Evolutionary conservation across 2,329 filamentous ascomycete genomes (phyloP), one percentile per base, ranked within the genome.

Genomic region (Atkinsonella texensis): DNA sequence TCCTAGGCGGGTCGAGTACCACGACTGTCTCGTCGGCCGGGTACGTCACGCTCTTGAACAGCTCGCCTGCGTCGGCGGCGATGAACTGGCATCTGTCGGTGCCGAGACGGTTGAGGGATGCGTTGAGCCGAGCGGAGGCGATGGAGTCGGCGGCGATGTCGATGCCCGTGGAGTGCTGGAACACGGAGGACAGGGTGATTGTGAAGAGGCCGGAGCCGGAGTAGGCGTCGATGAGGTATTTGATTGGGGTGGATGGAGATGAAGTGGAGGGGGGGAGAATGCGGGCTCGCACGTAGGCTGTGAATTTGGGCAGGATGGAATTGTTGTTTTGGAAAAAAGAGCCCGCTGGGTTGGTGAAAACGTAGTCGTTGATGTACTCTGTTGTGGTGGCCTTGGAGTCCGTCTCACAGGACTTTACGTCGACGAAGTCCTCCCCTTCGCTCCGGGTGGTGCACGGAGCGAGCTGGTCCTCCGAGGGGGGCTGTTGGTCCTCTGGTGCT

Each of bases 261-360:
- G 59, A 60, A 48, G 65, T 60, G 35, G 61, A 52, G 2, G 75
- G 70, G 0, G 82, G 83, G 2, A 90, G 74, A 62, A 91, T 86
- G 67, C 85, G 80, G 39, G 85, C 76, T 56, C 89, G 86, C 65
- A 97, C 87, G 72, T 94, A 95, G 58, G 81, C 77, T 13, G 89
- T 95, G 69, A 97, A 95, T 15, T 74, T 71, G 32, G 87, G 82
- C 23, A 98, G 83, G 69, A 98, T 97, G 51, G 89, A 94, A 74
- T 97, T 97, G 78, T 98, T 98, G 76, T 98, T 98, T 65, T 98
- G 93, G 79, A 98, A 98, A 74, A 98, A 98, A 49, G 88, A 83
- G 54, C 90, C 90, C 11, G 93, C 93, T 2, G 87, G 88, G 71
- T 95, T 97, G 65, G 84, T 84, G 71, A 98, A 95, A 63, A 83